Evolutionary conservation across 805 yeast species (phyloP).

Genomic region (Isabelozyma rhagii): DNA sequence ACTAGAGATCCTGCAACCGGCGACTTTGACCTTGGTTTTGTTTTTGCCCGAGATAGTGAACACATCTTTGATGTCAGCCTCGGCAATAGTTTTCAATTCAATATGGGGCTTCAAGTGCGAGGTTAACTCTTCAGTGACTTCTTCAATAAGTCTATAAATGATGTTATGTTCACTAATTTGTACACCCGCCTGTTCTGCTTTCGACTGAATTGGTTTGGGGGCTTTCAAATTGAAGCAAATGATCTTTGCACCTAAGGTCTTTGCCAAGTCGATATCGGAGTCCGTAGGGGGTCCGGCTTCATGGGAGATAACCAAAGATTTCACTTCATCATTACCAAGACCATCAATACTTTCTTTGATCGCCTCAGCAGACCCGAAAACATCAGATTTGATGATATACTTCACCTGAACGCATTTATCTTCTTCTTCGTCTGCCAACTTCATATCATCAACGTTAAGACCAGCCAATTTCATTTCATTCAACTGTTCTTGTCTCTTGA

Average conservation of each 20-base stretch:
- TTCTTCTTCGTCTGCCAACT: conserved; percentile 21
- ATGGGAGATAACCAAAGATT: conserved; percentile 61
- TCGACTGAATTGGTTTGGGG: conserved; percentile 58
- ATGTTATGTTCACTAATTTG: conserved; percentile 65
- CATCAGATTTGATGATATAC: conserved; percentile 85
- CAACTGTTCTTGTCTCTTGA: conserved; percentile 49
- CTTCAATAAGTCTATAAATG: conserved; percentile 85
- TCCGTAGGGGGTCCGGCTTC: conserved; percentile 76
- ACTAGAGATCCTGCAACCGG: conserved; percentile 78
- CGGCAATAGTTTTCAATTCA: conserved; percentile 64
- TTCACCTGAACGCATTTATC: conserved; percentile 34
- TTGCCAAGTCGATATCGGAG: conserved; percentile 39
- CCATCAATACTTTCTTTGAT: conserved; percentile 75
- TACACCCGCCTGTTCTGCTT: conserved; percentile 59
- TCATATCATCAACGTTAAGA: conserved; percentile 47
- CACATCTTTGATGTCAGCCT: conserved; percentile 64
- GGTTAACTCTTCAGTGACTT: conserved; percentile 65
- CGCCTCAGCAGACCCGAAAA: conserved; percentile 93
- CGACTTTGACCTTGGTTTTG: conserved; percentile 59
- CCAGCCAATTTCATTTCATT: conserved; percentile 63
- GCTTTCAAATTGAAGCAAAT: conserved; percentile 74
- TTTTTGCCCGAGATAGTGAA: conserved; percentile 64
- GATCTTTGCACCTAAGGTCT: conserved; percentile 56
- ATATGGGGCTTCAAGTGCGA: conserved; percentile 59
- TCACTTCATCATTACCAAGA: conserved; percentile 85